Evolutionary conservation across 164 flowering plant genomes (phyloP), one percentile per base, ranked within the genome.

Genomic region (Echeveria elegans): DNA sequence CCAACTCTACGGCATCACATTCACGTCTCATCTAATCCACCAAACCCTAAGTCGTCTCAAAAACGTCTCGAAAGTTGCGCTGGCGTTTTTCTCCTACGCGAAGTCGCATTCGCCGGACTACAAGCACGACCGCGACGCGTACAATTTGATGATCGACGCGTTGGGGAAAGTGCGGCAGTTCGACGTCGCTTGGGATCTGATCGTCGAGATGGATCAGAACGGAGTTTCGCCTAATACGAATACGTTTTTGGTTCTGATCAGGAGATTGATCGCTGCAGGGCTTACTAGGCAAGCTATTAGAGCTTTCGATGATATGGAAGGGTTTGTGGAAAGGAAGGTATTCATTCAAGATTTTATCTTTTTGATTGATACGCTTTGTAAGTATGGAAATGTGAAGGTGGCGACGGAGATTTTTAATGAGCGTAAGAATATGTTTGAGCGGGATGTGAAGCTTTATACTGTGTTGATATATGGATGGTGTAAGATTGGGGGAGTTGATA

Each of bases 381-480:
- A 94, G 68, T 94, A 94, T 61, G 92, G 96, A 0, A 75, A 82
- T 56, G 89, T 81, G 50, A 88, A 83, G 76, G 73, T 87, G 18
- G 97, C 96, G 0, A 80, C 82, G 14, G 96, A 91, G 79, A 52
- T 88, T 11, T 95, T 89, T 66, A 89, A 91, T 59, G 77, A 78
- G 59, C 71, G 81, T 72, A 86, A 77, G 64, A 65, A 32, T 10
- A 72, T 59, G 67, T 78, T 77, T 36, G 73, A 65, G 2, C 72
- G 74, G 0, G 78, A 80, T 71, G 72, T 69, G 18, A 89, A 85
- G 64, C 74, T 78, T 66, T 95, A 89, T 60, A 89, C 97, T 0
- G 72, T 88, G 62, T 76, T 95, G 91, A 82, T 95, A 6, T 82
- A 81, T 37, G 99, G 99, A 58, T 95, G 99, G 99, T 91, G 89